Evolutionary conservation across 192 early-diverging fungal species (phyloP).

Genomic region (Thoreauomyces humboldtii): DNA sequence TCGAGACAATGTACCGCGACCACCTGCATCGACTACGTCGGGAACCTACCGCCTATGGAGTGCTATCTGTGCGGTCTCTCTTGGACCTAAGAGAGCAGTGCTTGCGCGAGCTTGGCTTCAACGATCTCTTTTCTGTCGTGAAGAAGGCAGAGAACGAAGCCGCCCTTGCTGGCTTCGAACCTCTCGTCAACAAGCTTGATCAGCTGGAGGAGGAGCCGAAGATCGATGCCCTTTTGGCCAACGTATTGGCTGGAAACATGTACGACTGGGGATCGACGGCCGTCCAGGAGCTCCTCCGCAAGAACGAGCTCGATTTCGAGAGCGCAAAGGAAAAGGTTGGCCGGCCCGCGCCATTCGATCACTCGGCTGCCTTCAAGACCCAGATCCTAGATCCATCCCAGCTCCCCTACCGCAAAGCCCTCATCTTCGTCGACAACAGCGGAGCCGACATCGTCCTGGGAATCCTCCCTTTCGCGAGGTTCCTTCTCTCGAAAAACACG

Average conservation of each 20-base stretch:
- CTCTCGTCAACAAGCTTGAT: conserved; percentile 51
- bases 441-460: conserved; percentile 79
- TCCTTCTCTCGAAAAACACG: conserved; percentile 50
- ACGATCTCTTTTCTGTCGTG: conserved; percentile 70
- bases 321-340: conserved; percentile 46
- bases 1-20: conserved; percentile 64
- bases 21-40: conserved; percentile 62
- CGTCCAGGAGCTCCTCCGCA: conserved; percentile 56
- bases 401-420: conserved; percentile 48
- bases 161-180: conserved; percentile 54
- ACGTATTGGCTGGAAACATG: conserved; percentile 82
- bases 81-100: conserved; percentile 79
- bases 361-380: conserved; percentile 41
- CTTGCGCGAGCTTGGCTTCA: conserved; percentile 76
- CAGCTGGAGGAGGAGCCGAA: conserved; percentile 29
- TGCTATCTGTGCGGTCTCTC: conserved; percentile 65
- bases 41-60: conserved; percentile 73
- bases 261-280: conserved; percentile 75
- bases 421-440: conserved; percentile 83
- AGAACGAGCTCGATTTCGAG: conserved; percentile 59
- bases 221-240: conserved; percentile 54
- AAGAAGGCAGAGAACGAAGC: conserved; percentile 66
- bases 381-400: conserved; percentile 22
- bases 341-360: conserved; percentile 47
- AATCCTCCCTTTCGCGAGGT: conserved; percentile 73